phyloP scores from a whole-genome alignment of 768 basidiomycete species.

The Termitomyces sp. region DNA sequence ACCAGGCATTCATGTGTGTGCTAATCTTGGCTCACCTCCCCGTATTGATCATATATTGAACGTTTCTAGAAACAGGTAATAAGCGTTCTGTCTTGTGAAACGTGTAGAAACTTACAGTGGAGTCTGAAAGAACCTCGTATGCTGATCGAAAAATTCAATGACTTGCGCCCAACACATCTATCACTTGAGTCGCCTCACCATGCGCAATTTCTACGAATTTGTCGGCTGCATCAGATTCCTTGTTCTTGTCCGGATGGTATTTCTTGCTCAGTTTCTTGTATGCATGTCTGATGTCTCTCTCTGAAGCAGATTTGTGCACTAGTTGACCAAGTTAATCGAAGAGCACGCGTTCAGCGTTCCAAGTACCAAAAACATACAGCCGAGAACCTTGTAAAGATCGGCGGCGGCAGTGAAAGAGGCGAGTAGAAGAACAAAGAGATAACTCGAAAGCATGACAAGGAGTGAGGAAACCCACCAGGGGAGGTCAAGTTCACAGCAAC shows the following conservation, averaged over 20 bases:
- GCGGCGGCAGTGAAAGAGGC: slow-evolving; percentile 45
- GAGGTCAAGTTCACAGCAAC: background rate
- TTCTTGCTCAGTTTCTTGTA: slow-evolving; percentile 88
- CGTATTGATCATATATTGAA: slow-evolving; percentile 90
- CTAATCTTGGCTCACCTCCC: slow-evolving; percentile 54
- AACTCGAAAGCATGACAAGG: slow-evolving; percentile 30
- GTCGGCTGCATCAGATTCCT: slow-evolving; percentile 74
- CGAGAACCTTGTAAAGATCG: slow-evolving; percentile 81
- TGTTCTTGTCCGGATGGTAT: slow-evolving; percentile 96
- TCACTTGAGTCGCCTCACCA: slow-evolving; percentile 44
- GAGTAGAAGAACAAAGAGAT: slow-evolving; percentile 34
- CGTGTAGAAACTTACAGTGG: slow-evolving; percentile 50
- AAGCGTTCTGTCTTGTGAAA: background rate
- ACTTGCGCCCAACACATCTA: background rate
- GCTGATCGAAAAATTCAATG: slow-evolving; percentile 39
- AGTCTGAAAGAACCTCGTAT: slow-evolving; percentile 92
- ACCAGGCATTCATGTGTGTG: background rate
- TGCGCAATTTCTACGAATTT: slow-evolving; percentile 90
- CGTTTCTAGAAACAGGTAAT: slow-evolving; percentile 61
- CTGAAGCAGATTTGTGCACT: slow-evolving; percentile 76
- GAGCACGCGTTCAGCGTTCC: slow-evolving; percentile 16
- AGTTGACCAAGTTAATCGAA: slow-evolving; percentile 12
- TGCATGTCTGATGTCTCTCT: slow-evolving; percentile 86
- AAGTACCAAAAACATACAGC: slow-evolving; percentile 50
- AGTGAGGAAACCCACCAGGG: slow-evolving; percentile 6